Base-by-base conservation (phyloP, 495 filamentous ascomycete species). In the Penicillium dipodomyicola region DNA sequence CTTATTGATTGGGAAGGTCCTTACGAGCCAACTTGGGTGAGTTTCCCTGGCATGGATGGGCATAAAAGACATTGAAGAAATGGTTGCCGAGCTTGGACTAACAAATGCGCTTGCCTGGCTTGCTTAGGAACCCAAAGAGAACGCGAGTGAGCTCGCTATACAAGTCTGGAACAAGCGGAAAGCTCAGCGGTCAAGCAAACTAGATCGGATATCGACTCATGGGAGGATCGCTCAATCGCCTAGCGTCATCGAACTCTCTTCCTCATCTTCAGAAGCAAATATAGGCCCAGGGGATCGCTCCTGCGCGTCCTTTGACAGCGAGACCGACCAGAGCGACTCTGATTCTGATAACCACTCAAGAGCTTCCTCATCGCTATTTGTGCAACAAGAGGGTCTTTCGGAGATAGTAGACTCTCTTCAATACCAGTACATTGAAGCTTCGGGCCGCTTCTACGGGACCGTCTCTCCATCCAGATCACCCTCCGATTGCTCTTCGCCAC, bases 1-100 rank as follows among this genome's bases (percentile, higher is more conserved):
- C 59, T 74, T 19, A 72, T 79, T 46, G 73, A 77, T 30, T 78
- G 76, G 76, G 71, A 72, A 51, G 68, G 66, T 9, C 57, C 54
- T 11, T 78, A 66, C 55, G 59, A 63, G 27, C 73, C 76, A 32
- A 69, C 62, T 59, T 78, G 74, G 74, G 76, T 77, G 60, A 64
- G 73, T 71, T 30, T 17, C n/a, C 15, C 17, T 9, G 29, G 9
- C 3, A 19, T 14, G 1, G 4, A 4, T 20, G 15, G 9, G 5
- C 15, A 29, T 10, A 2, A 12, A 35, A 19, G 0, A 9, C 20
- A 23, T 6, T 4, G 5, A 12, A 29, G 32, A 42, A 10, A 12
- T 27, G 22, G 11, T 19, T 6, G 14, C 19, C 14, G 46, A 47
- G 9, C 40, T 46, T 29, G 27, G 22, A 22, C 55, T 52, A 50